phyloP scores from a whole-genome alignment of 78 protist species.

The Emiliania huxleyi region DNA sequence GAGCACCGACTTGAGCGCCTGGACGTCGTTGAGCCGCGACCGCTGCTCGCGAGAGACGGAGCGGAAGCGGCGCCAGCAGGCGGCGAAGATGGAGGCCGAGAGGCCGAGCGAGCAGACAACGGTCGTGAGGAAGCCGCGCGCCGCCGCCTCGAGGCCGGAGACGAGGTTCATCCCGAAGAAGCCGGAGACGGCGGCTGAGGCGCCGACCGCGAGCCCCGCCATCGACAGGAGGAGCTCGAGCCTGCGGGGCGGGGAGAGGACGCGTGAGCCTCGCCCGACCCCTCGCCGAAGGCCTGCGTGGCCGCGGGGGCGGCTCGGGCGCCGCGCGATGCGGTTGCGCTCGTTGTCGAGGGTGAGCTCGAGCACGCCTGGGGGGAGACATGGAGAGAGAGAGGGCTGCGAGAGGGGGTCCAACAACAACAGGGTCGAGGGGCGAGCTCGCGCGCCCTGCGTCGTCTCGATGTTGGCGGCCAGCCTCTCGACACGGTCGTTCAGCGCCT shows the following conservation, averaged over 20 bases:
- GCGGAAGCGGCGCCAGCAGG: neutral
- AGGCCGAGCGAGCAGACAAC: neutral
- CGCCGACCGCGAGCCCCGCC: neutral
- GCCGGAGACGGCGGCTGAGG: neutral
- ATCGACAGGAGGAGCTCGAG: neutral
- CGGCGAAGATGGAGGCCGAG: neutral
- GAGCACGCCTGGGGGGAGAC: too few species aligned
- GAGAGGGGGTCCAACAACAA: too few species aligned
- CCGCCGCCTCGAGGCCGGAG: conserved; percentile 3
- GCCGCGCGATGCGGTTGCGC: conserved; percentile 18
- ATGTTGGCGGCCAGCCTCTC: neutral
- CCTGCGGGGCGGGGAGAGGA: too few species aligned
- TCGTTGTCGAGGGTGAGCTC: conserved; percentile 23
- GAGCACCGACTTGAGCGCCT: neutral
- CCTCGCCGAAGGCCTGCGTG: too few species aligned
- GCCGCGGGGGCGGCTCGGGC: too few species aligned
- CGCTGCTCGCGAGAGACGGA: neutral
- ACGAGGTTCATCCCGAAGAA: conserved; percentile 13
- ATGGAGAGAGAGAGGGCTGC: too few species aligned
- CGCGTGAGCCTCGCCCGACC: too few species aligned
- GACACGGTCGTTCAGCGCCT: neutral
- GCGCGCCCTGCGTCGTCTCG: neutral
- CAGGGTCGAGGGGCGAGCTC: too few species aligned
- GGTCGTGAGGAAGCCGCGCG: conserved; percentile 55
- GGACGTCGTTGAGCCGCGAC: neutral